Conservation (phyloP, 371 early-diverging fungal genomes). For the Lichtheimia ramosa region DNA sequence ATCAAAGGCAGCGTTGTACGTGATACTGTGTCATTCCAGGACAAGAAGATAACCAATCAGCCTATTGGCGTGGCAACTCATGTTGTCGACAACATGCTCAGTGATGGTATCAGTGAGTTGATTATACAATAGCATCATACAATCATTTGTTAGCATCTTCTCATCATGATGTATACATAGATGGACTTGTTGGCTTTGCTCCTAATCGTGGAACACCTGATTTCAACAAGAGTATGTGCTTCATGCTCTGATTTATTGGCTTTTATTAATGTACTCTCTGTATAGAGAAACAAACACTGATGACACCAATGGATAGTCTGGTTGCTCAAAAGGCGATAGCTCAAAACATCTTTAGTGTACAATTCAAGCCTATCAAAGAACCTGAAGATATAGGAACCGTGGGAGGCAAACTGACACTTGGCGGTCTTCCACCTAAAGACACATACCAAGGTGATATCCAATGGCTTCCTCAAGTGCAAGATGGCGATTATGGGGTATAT, state of each 20-base stretch:
- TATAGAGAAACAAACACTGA: constrained; percentile 3
- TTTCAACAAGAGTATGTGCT: constrained; percentile 12
- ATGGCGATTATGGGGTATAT: constrained; percentile 7
- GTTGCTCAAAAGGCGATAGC: constrained; percentile 18
- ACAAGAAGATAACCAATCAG: constrained; percentile 10
- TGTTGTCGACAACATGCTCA: constrained; percentile 4
- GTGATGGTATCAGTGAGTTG: constrained; percentile 14
- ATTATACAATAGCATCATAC: neutral
- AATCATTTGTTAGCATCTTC: neutral
- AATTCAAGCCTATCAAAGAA: constrained; percentile 31
- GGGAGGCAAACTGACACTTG: constrained; percentile 41
- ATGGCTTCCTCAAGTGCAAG: constrained; percentile 1
- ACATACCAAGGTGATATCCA: constrained; percentile 14
- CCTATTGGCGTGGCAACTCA: constrained; percentile 16
- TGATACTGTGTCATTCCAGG: constrained; percentile 15
- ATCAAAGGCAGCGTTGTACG: constrained; percentile 10
- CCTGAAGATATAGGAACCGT: constrained; percentile 18
- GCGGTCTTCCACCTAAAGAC: constrained; percentile 21
- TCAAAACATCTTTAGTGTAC: constrained; percentile 37
- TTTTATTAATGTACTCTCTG: neutral
- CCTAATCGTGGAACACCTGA: constrained; percentile 8
- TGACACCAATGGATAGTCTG: constrained; percentile 13
- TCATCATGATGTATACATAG: neutral
- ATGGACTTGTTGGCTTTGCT: constrained; percentile 23
- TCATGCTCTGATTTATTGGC: neutral